Percentiles rank a stretch among this genome's conserved stretches.
Conservation (phyloP, 345 rosid species). For the Physaria fendleri region DNA sequence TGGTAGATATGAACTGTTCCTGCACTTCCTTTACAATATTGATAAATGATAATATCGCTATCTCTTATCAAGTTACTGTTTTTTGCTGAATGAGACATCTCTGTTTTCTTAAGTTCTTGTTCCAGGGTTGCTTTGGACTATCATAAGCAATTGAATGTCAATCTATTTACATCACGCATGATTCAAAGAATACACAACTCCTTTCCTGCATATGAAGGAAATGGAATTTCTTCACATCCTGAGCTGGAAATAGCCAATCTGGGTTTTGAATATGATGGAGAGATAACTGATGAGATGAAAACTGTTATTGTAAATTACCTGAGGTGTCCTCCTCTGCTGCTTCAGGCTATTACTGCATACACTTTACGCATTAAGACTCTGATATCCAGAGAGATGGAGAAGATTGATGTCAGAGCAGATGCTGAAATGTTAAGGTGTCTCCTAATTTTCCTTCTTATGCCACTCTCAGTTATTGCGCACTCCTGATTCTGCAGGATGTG, state of each 20-base stretch:
- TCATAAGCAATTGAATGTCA: neutral
- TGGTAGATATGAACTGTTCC: neutral
- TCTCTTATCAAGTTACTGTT: neutral
- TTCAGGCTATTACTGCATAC: conserved; percentile 67
- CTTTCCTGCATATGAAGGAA: conserved; percentile 93
- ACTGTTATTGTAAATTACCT: conserved; percentile 53
- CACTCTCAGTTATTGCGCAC: conserved; percentile 3
- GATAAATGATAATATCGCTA: neutral
- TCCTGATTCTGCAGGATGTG: neutral
- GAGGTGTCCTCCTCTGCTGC: conserved; percentile 72
- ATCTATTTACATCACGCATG: conserved; percentile 41
- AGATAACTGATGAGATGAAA: conserved; percentile 69
- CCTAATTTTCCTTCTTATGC: conserved; percentile 2
- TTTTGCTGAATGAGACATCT: neutral
- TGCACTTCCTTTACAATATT: neutral
- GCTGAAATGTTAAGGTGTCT: conserved; percentile 72
- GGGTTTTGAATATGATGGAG: conserved; percentile 80
- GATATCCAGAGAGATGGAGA: conserved; percentile 76
- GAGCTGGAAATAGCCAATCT: conserved; percentile 68
- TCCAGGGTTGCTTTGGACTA: neutral
- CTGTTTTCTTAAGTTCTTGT: neutral
- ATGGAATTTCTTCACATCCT: conserved; percentile 68
- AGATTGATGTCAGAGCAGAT: conserved; percentile 85
- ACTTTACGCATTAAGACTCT: conserved; percentile 55
- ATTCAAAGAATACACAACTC: conserved; percentile 57